These are phyloP conservation scores for Aegilops sharonensis DNA, from an alignment of 176 grass and related monocot species.

Conservation along the genomic window DNA sequence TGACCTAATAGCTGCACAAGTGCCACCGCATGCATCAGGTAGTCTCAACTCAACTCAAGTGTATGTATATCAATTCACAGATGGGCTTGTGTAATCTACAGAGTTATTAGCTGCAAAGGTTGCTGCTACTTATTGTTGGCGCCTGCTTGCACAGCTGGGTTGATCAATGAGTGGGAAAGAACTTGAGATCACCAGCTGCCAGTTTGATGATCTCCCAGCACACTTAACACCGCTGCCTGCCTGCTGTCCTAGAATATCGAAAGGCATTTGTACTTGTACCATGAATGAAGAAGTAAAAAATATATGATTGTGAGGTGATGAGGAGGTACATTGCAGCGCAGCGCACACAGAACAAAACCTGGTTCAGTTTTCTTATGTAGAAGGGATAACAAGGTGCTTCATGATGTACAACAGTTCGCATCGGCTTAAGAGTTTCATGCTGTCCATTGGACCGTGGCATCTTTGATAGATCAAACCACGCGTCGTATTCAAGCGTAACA, in stretches of 20 bases:
- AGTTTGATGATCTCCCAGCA: background rate
- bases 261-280: too few species aligned
- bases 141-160: slow-evolving; percentile 23
- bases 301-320: too few species aligned
- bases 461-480: background rate
- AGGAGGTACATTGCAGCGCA: too few species aligned
- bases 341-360: too few species aligned
- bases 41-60: background rate
- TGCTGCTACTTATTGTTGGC: slow-evolving; percentile 29
- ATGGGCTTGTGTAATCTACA: slow-evolving; percentile 7
- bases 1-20: too few species aligned
- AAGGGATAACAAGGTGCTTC: too few species aligned
- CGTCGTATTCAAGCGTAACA: background rate
- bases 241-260: background rate
- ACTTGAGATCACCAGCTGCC: slow-evolving; percentile 23
- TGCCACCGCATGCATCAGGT: background rate
- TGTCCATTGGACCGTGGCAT: background rate
- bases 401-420: background rate
- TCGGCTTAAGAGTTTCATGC: background rate
- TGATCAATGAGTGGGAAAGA: background rate
- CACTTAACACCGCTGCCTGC: slow-evolving; percentile 4
- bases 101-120: slow-evolving; percentile 43
- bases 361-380: too few species aligned
- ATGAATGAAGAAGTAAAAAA: too few species aligned
- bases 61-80: background rate